These are phyloP conservation scores for Tolypocladium inflatum DNA, from an alignment of 2,329 filamentous ascomycete genomes.

Conservation along the genomic window DNA sequence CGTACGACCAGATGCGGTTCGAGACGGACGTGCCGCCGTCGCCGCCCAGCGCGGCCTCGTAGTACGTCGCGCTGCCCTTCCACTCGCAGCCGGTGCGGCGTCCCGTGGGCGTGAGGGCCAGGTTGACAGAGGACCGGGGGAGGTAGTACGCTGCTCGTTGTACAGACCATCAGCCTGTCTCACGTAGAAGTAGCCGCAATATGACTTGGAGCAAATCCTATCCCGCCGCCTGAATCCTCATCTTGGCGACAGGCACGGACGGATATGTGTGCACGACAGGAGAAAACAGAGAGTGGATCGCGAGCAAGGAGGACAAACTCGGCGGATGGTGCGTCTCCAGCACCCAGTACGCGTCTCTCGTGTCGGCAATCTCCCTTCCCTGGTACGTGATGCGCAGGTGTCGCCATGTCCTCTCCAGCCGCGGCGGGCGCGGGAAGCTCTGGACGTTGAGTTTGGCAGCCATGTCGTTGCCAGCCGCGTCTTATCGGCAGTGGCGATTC, in stretches of 20 bases:
- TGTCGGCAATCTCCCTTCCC: slow-evolving; percentile 45
- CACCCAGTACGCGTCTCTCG: slow-evolving; percentile 50
- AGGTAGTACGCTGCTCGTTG: slow-evolving; percentile 45
- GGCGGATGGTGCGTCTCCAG: slow-evolving; percentile 54
- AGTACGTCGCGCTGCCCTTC: slow-evolving; percentile 53
- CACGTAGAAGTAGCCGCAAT: not conserved
- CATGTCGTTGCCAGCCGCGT: slow-evolving; percentile 22
- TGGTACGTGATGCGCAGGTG: slow-evolving; percentile 49
- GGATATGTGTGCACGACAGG: not conserved
- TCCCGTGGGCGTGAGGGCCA: slow-evolving; percentile 35
- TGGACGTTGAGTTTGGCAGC: slow-evolving; percentile 41
- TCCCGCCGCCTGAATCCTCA: not conserved
- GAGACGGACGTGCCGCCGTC: slow-evolving; percentile 27
- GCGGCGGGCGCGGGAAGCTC: slow-evolving; percentile 48
- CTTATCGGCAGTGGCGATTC: too few species aligned
- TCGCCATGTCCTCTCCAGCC: slow-evolving; percentile 41
- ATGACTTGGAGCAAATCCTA: not conserved
- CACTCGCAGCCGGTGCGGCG: slow-evolving; percentile 46
- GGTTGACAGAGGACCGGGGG: slow-evolving; percentile 36
- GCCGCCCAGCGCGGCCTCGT: slow-evolving; percentile 34
- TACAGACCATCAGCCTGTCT: not conserved
- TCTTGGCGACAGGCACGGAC: not conserved
- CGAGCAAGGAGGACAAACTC: slow-evolving; percentile 26
- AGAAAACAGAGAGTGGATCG: not conserved
- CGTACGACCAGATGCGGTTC: slow-evolving; percentile 51